A percentile compares a stretch with the other conserved stretches of the same genome.
Evolutionary conservation across 306 rosid species (phyloP).

Genomic region (Morella rubra): DNA sequence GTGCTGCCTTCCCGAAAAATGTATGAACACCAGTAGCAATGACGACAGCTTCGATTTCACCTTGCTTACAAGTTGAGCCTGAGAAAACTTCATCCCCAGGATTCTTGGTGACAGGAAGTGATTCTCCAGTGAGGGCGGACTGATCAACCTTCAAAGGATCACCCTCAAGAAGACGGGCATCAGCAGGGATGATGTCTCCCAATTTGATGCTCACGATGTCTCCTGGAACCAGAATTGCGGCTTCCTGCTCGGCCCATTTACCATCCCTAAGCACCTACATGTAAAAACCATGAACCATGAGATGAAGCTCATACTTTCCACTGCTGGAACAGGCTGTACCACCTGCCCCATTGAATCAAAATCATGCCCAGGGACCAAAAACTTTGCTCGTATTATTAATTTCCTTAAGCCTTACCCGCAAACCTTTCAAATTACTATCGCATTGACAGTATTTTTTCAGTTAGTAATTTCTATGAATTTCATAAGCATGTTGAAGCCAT

Average conservation of each 20-base stretch:
- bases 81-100: slow-evolving; percentile 99
- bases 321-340: slow-evolving; percentile 4
- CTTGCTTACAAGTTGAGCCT: slow-evolving; percentile 98
- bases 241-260: slow-evolving; percentile 87
- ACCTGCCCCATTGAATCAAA: not conserved
- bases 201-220: slow-evolving; percentile 90
- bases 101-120: slow-evolving; percentile 84
- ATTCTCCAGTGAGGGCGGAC: slow-evolving; percentile 97
- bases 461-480: not conserved
- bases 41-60: slow-evolving; percentile 95
- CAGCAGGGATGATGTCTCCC: slow-evolving; percentile 96
- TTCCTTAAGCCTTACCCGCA: not conserved
- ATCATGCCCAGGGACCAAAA: not conserved
- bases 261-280: slow-evolving; percentile 92
- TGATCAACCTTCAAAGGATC: slow-evolving; percentile 93
- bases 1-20: slow-evolving; percentile 98
- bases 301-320: slow-evolving; percentile 10
- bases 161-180: slow-evolving; percentile 99
- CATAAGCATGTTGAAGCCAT: not conserved
- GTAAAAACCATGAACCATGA: slow-evolving; percentile 17
- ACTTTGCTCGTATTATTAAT: not conserved
- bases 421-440: not conserved
- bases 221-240: slow-evolving; percentile 93
- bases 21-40: slow-evolving; percentile 99
- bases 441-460: not conserved